Conservation (phyloP, 2,329 filamentous ascomycete genomes). For the Alternaria dauci region DNA sequence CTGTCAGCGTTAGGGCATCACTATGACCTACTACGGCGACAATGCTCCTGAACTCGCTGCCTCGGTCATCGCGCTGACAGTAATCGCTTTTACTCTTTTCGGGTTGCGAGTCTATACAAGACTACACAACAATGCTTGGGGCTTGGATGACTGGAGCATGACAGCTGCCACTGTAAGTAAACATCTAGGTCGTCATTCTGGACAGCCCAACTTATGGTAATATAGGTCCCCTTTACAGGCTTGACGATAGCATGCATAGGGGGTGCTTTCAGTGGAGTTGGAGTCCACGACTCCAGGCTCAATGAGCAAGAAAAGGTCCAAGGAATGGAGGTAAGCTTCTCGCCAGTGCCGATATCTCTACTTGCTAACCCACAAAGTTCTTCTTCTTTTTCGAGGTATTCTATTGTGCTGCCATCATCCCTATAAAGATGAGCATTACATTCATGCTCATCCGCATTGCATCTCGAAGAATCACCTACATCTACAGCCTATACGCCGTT, state of each 20-base stretch:
- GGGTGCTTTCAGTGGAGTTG: constrained; percentile 15
- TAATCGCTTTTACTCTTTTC: constrained; percentile 10
- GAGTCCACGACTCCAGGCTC: constrained; percentile 7
- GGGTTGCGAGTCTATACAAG: constrained; percentile 17
- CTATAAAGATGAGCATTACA: constrained; percentile 18
- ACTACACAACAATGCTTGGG: constrained; percentile 16
- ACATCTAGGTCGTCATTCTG: too few relatives aligned
- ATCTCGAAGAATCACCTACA: constrained; percentile 6
- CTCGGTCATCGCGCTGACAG: constrained; percentile 10
- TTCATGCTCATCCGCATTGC: constrained; percentile 19
- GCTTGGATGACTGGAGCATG: constrained; percentile 17
- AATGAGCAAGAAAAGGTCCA: constrained; percentile 3
- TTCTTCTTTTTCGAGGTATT: constrained; percentile 18
- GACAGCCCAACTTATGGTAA: neutral
- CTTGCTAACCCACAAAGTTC: constrained; percentile 4
- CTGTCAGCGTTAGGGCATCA: neutral
- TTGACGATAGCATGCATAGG: constrained; percentile 17
- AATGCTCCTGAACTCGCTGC: constrained; percentile 14
- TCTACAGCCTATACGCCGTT: constrained; percentile 12
- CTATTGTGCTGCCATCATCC: constrained; percentile 16
- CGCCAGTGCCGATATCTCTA: neutral
- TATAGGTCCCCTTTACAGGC: constrained; percentile 12
- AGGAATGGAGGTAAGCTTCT: constrained; percentile 15
- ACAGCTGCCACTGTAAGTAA: constrained; percentile 10
- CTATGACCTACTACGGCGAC: constrained; percentile 15